phyloP scores from a whole-genome alignment of 1,139 yeast species.

The Groenewaldozyma sp. region DNA sequence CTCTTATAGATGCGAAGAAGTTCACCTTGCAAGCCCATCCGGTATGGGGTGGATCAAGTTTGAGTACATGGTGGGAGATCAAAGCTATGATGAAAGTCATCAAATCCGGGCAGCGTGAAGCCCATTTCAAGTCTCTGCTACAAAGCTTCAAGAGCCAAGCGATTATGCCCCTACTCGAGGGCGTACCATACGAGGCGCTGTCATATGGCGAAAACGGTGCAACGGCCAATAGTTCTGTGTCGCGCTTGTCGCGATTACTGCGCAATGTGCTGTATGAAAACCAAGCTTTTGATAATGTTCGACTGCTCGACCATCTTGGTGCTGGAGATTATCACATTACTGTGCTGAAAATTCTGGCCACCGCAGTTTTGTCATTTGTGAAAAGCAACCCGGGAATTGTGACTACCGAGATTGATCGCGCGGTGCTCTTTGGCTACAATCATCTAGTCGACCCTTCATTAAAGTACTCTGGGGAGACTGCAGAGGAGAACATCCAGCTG shows the following conservation, averaged over 20 bases:
- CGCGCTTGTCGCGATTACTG: neutral
- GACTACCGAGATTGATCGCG: slow-evolving; percentile 11
- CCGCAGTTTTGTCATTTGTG: slow-evolving; percentile 7
- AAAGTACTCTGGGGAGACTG: neutral
- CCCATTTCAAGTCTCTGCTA: slow-evolving; percentile 2
- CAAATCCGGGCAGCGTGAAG: slow-evolving; percentile 9
- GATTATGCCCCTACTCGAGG: neutral
- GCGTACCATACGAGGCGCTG: neutral
- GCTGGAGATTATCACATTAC: slow-evolving; percentile 5
- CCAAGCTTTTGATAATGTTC: slow-evolving; percentile 7
- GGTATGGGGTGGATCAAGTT: slow-evolving; percentile 12
- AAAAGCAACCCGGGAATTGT: slow-evolving; percentile 4
- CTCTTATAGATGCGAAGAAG: slow-evolving; percentile 9
- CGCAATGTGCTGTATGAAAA: slow-evolving; percentile 5
- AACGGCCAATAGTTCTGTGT: neutral
- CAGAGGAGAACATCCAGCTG: neutral
- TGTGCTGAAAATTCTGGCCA: slow-evolving; percentile 11
- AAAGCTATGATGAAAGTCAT: slow-evolving; percentile 11
- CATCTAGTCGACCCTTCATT: slow-evolving; percentile 2
- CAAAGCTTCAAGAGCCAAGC: neutral
- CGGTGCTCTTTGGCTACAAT: slow-evolving; percentile 9
- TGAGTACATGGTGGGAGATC: slow-evolving; percentile 19
- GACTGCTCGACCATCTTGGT: slow-evolving; percentile 14
- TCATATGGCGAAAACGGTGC: neutral
- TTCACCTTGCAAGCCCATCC: slow-evolving; percentile 7